These are phyloP conservation scores for Zymoseptoria tritici DNA, from an alignment of 2,329 filamentous ascomycete genomes.

Conservation along the genomic window DNA sequence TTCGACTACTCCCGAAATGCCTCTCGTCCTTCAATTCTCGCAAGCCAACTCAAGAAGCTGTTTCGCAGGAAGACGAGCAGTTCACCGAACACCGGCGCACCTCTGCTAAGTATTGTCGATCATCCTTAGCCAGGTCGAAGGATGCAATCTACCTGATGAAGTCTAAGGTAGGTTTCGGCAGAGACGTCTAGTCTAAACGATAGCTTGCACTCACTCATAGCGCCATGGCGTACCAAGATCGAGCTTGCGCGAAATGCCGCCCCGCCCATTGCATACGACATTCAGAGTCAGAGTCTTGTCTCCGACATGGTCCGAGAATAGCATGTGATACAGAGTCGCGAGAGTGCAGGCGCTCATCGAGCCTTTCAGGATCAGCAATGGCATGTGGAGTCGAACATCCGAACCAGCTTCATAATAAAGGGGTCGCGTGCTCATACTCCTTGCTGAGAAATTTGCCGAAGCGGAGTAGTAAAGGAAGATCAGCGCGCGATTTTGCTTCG, in stretches of 20 bases:
- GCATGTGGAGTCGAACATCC: not conserved
- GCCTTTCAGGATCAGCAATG: not conserved
- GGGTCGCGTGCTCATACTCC: not conserved
- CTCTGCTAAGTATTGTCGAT: not conserved
- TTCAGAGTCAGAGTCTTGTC: not conserved
- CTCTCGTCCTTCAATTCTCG: not conserved
- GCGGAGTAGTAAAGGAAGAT: not conserved
- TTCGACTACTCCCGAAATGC: not conserved
- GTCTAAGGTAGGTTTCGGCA: not conserved
- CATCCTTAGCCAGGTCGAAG: not conserved
- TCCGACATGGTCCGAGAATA: not conserved
- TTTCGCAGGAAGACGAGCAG: not conserved
- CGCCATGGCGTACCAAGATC: not conserved
- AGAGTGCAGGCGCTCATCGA: not conserved
- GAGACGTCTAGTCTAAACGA: not conserved
- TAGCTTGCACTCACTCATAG: not conserved
- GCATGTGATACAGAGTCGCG: not conserved
- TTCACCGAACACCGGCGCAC: not conserved
- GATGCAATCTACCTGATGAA: not conserved
- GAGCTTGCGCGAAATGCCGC: not conserved
- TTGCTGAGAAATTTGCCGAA: not conserved
- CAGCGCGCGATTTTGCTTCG: not conserved
- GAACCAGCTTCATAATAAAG: not conserved
- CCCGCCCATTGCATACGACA: not conserved
- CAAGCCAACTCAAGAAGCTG: not conserved